A percentile compares a stretch with the other conserved stretches of the same genome.
phyloP scores from a whole-genome alignment of 2,329 filamentous ascomycete species.

The Rhinocladiella similis region DNA sequence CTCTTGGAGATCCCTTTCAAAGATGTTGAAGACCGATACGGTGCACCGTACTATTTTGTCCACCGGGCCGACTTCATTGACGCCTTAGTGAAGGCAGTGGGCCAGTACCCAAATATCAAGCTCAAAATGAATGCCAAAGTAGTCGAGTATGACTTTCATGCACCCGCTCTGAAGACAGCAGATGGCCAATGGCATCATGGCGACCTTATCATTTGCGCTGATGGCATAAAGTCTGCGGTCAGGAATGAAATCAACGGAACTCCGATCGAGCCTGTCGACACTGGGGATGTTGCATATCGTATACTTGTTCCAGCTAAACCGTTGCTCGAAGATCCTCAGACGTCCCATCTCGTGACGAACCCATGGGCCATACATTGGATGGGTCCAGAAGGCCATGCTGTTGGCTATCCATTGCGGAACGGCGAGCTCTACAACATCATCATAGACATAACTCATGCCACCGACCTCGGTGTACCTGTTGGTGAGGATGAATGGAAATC shows the following conservation, averaged over 20 bases:
- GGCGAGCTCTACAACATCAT: conserved; percentile 37
- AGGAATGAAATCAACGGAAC: conserved; percentile 31
- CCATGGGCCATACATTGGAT: conserved; percentile 35
- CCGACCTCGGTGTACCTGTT: conserved; percentile 21
- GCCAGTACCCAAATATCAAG: conserved; percentile 20
- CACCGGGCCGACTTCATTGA: conserved; percentile 35
- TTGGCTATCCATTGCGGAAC: conserved; percentile 34
- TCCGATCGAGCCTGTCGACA: conserved; percentile 30
- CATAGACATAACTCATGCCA: conserved; percentile 31
- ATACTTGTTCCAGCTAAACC: conserved; percentile 30
- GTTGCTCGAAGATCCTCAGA: conserved; percentile 32
- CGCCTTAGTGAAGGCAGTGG: conserved; percentile 22
- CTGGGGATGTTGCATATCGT: conserved; percentile 35
- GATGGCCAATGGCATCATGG: conserved; percentile 24
- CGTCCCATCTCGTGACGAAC: conserved; percentile 30
- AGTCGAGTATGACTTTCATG: conserved; percentile 30
- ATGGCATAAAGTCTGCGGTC: conserved; percentile 34
- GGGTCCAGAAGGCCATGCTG: conserved; percentile 34
- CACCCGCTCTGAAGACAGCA: conserved; percentile 26
- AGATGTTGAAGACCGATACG: conserved; percentile 30
- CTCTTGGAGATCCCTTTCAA: conserved; percentile 30
- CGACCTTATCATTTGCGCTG: conserved; percentile 34
- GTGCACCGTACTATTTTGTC: conserved; percentile 35
- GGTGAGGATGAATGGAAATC: conserved; percentile 32
- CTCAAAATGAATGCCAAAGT: conserved; percentile 29